Base-by-base conservation (phyloP, 2,329 filamentous ascomycete species). In the Lecanicillium sp. region DNA sequence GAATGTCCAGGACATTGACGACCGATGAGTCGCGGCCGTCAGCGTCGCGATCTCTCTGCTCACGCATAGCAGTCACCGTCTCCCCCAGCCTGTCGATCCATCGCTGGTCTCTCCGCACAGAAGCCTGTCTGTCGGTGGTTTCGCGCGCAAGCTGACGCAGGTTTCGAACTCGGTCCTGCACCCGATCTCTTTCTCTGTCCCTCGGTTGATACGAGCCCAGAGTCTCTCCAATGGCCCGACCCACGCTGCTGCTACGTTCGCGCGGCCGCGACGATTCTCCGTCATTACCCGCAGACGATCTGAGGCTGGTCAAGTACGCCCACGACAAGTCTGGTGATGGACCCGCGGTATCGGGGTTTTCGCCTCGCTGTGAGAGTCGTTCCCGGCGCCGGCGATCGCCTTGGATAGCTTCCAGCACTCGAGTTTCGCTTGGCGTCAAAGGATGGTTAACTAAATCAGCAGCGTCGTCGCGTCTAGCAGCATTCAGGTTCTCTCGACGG, bases 351-450 rank as follows among this genome's bases (percentile, higher is more conserved):
- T 40, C 45, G 44, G 47, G 40, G 33, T 46, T 44, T 47, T 56
- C 39, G 38, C 35, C 41, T 43, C 53, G 46, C 52, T 58, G 49
- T 32, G 49, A 46, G 35, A 53, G 43, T 51, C 69, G 56, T 39
- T 74, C 71, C 30, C 69, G 62, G 14, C 70, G 66, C 17, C 71
- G 66, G 25, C 75, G 69, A 37, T 73, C 68, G 20, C 65, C 64
- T 44, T 75, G 69, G 19, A 77, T 63, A 3, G 74, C 73, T 42
- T 79, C 73, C 3, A 79, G 56, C 1, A 79, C 71, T 32, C 70
- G 55, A 3, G 70, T 71, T 46, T 81, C 77, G 36, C 75, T 72
- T 2, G 67, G 44, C 2, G 67, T 72, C 20, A 76, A 60, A 1
- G 74, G 72, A 22, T 64, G 59, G 39, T 76, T 73, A 19, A 73